Evolutionary conservation across 1,284 basidiomycete genomes (phyloP), one percentile per base, ranked within the genome.

Genomic region (Lentinula novae-zelandiae): DNA sequence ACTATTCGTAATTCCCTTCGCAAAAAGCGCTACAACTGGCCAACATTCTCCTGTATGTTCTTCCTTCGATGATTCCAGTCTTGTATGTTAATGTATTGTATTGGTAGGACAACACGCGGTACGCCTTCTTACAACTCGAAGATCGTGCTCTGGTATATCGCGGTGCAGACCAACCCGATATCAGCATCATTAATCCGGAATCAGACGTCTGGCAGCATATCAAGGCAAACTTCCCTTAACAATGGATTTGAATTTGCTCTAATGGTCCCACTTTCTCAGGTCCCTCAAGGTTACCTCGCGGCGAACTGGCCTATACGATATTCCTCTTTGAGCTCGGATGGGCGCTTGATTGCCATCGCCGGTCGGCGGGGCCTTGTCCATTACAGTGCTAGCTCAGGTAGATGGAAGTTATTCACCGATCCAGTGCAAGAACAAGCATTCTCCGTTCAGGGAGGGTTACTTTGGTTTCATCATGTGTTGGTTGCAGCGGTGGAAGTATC

Each of bases 131-230:
- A 40, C 95, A 98, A 73, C 87, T 96, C 83, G 95, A 98, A 69
- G 95, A 98, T 70, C 85, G 93, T 44, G 90, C 95, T 1, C 82
- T 98, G 3, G 88, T 99, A n/a, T 99, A 98, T 71, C 86, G 97
- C 62, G 96, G 97, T 2, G 92, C 94, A 20, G 96, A 99, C 73
- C 95, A 98, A 73, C 95, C 95, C 7, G 96, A 99, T 70, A 92
- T 97, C 87, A 96, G 94, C 69, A 89, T 99, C 53, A 98, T 99
- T 72, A 98, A 98, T 70, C 96, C 96, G n/a, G 96, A 98, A 70
- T 94, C 93, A 2, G 96, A 98, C 68, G 95, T 98, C 7, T 98
- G 96, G 95, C 94, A 98, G 67, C 90, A 94, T 75, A 91, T 98
- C 72, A 95, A 95, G 82, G 92, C 82, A 65, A 61, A 38, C 31